Evolutionary conservation across 495 filamentous ascomycete species (phyloP), one percentile per base, ranked within the genome.

Genomic region (Penicillium paxilli): DNA sequence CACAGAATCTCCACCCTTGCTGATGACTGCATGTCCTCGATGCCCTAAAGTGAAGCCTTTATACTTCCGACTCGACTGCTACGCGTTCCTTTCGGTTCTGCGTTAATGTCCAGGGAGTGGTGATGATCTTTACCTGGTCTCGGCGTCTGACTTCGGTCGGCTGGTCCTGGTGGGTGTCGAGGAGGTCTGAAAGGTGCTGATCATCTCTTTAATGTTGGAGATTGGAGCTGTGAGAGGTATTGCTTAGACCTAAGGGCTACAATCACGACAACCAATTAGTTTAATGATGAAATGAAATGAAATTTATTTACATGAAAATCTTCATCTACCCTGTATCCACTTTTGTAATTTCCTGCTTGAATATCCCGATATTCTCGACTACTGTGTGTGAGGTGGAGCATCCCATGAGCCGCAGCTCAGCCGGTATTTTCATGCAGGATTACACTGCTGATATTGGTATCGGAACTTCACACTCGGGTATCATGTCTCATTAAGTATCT

Each of bases 1-100:
- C 79, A 84, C 84, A 87, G 80, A 84, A 81, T 83, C 81, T 81
- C 78, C 80, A 86, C 80, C 85, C 85, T 85, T 84, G 83, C 79
- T 82, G 84, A 87, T 87, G 84, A 87, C 76, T 73, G 50, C 66
- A 79, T 79, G 80, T 81, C 82, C 82, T 82, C 83, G 77, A 74
- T 78, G 79, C 83, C 82, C 82, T 77, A 84, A 84, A 86, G 84
- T 87, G 84, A 87, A 80, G 68, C 80, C 76, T 73, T 79, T 71
- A 69, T 78, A 80, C 76, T 81, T 72, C 81, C 80, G 81, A 70
- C 71, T 74, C 69, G 79, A 78, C 72, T 60, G 57, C 53, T 52
- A 57, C 64, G 61, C 63, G 59, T 67, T 53, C 52, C 52, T 63
- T 50, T 50, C 62, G 59, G 58, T 57, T 62, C 58, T 60, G 59